Conservation (phyloP, 345 rosid genomes). For the Trapa incisa region DNA sequence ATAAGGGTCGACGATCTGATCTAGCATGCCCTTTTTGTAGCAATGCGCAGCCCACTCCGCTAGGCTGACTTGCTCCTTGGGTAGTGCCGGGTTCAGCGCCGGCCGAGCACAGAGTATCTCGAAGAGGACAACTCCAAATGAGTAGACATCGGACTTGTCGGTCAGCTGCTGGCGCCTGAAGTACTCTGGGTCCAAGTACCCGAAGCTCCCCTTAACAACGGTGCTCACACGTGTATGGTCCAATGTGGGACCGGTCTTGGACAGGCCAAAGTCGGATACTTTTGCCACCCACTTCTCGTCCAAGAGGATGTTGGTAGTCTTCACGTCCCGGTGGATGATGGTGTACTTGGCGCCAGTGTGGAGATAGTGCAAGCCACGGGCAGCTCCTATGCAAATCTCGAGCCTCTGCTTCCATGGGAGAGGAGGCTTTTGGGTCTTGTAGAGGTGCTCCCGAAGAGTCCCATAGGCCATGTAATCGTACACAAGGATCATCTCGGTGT, state of each 20-base stretch:
- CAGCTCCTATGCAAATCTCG: slow-evolving; percentile 26
- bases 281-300: slow-evolving; percentile 26
- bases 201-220: slow-evolving; percentile 26
- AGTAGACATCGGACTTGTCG: slow-evolving; percentile 35
- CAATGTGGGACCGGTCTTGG: slow-evolving; percentile 14
- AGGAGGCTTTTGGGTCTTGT: slow-evolving; percentile 16
- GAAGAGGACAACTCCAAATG: slow-evolving; percentile 82
- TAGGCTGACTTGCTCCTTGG: slow-evolving; percentile 84
- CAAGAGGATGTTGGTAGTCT: slow-evolving; percentile 25
- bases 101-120: slow-evolving; percentile 83
- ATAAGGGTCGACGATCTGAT: slow-evolving; percentile 66
- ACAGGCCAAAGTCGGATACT: slow-evolving; percentile 28
- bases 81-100: slow-evolving; percentile 67
- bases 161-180: slow-evolving; percentile 20
- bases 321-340: slow-evolving; percentile 27
- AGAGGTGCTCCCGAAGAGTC: slow-evolving; percentile 17
- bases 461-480: too few species aligned
- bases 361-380: slow-evolving; percentile 10
- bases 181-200: slow-evolving; percentile 30
- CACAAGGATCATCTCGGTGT: slow-evolving; percentile 20
- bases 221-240: slow-evolving; percentile 23
- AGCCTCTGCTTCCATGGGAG: slow-evolving; percentile 23
- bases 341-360: slow-evolving; percentile 3
- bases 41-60: slow-evolving; percentile 96
- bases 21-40: slow-evolving; percentile 75